Evolutionary conservation across 2,329 filamentous ascomycete genomes (phyloP).

Genomic region (Cladophialophora yegresii): DNA sequence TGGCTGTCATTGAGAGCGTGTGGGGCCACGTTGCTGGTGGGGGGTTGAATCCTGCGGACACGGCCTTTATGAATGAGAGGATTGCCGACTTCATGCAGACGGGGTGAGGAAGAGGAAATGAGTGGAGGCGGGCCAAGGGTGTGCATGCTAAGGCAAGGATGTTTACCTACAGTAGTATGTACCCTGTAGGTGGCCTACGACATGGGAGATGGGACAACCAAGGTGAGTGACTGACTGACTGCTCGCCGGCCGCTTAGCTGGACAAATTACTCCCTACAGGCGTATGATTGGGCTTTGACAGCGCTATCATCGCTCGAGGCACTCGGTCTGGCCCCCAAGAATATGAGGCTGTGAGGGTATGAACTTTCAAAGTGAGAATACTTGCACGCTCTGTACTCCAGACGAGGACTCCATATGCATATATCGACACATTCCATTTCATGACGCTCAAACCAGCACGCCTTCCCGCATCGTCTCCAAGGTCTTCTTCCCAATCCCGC

Average conservation of each 20-base stretch:
- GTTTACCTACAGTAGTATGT: no score
- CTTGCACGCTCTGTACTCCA: neutral
- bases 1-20: constrained; percentile 39
- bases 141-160: no score
- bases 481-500: constrained; percentile 49
- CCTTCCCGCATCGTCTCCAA: constrained; percentile 53
- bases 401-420: neutral
- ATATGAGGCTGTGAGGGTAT: neutral
- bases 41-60: constrained; percentile 37
- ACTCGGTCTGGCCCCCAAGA: neutral
- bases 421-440: neutral
- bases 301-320: neutral
- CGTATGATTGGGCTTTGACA: neutral
- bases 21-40: constrained; percentile 42
- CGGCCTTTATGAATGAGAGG: constrained; percentile 38
- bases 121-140: no score
- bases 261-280: neutral
- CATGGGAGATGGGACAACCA: neutral
- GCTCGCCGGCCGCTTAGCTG: neutral
- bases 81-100: constrained; percentile 36
- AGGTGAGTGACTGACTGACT: neutral
- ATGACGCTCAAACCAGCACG: constrained; percentile 38
- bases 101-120: constrained; percentile 1
- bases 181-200: no score
- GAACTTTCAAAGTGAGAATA: neutral